Percentiles rank a stretch among this genome's conserved stretches.
These are phyloP conservation scores for Ogataea pini DNA, from an alignment of 805 yeast species.

Conservation along the genomic window DNA sequence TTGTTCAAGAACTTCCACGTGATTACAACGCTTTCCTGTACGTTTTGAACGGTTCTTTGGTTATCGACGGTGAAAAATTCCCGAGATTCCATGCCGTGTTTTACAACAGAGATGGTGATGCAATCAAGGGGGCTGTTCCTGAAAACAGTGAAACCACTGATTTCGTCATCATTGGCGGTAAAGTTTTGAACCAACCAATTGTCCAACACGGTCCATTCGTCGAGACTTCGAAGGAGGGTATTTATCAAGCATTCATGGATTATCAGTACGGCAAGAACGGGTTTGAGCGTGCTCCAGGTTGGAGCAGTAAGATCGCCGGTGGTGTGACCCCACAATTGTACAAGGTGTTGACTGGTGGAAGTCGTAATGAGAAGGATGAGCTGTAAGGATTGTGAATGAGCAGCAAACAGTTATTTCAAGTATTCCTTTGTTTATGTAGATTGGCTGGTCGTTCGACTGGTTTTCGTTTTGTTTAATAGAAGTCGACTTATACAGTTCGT, in stretches of 20 bases:
- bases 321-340: constrained; percentile 35
- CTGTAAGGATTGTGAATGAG: constrained; percentile 18
- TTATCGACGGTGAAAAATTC: constrained; percentile 44
- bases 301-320: constrained; percentile 49
- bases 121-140: constrained; percentile 54
- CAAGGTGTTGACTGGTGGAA: constrained; percentile 27
- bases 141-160: constrained; percentile 49
- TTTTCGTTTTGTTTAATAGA: no score
- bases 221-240: constrained; percentile 64
- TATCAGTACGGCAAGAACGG: constrained; percentile 71
- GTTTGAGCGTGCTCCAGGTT: constrained; percentile 62
- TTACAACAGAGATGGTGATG: constrained; percentile 70
- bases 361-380: constrained; percentile 24
- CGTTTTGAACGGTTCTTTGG: constrained; percentile 59
- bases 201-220: constrained; percentile 94
- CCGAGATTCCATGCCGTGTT: constrained; percentile 55
- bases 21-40: constrained; percentile 72
- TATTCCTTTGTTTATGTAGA: no score
- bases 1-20: constrained; percentile 57
- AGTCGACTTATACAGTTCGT: no score
- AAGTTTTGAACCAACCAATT: constrained; percentile 68
- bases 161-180: constrained; percentile 76
- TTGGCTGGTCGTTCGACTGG: no score
- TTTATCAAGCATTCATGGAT: constrained; percentile 68
- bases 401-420: no score